Evolutionary conservation across 2,329 filamentous ascomycete genomes (phyloP).

Genomic region (Penicillium griseofulvum): DNA sequence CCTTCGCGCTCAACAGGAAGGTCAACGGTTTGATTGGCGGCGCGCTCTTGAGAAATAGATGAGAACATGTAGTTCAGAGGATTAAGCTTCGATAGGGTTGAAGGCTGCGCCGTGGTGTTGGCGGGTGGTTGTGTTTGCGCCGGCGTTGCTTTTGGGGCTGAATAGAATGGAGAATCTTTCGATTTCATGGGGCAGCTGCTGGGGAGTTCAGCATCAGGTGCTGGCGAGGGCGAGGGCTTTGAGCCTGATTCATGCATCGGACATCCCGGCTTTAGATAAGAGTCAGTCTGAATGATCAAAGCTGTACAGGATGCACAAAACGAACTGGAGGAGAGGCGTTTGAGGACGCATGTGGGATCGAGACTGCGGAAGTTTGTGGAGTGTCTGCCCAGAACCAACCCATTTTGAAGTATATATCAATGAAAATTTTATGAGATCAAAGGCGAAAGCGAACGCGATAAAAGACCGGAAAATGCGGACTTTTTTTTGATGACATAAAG

Average conservation of each 20-base stretch:
- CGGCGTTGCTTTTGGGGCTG: slow-evolving; percentile 32
- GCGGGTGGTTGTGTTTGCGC: slow-evolving; percentile 32
- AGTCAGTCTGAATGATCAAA: slow-evolving; percentile 17
- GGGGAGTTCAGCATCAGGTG: slow-evolving; percentile 30
- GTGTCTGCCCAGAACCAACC: slow-evolving; percentile 70
- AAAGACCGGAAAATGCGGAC: slow-evolving; percentile 17
- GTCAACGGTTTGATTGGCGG: slow-evolving; percentile 67
- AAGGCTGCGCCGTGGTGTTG: slow-evolving; percentile 34
- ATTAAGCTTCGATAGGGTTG: slow-evolving; percentile 65
- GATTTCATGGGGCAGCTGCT: slow-evolving; percentile 49
- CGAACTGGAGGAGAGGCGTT: slow-evolving; percentile 57
- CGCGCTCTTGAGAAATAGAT: slow-evolving; percentile 75
- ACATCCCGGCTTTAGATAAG: slow-evolving; percentile 58
- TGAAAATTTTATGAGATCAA: not conserved
- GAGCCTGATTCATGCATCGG: slow-evolving; percentile 62
- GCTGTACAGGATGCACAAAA: slow-evolving; percentile 3
- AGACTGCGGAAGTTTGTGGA: slow-evolving; percentile 41
- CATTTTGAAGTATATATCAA: slow-evolving; percentile 45
- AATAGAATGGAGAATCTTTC: slow-evolving; percentile 50
- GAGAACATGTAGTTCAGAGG: slow-evolving; percentile 95
- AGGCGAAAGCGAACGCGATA: slow-evolving; percentile 17
- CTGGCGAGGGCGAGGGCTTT: slow-evolving; percentile 28
- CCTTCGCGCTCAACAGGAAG: slow-evolving; percentile 78
- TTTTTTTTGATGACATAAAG: slow-evolving; percentile 13
- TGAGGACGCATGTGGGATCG: slow-evolving; percentile 49